Conservation (phyloP, 176 grass and related monocot genomes). For the barley (Hordeum vulgare) region MorexV3_pseudomolecules_assembly NC_058523.1:180960883-180961382, state of each 20-base stretch:
- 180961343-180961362: too few relatives aligned
- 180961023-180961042: constrained; percentile 50
- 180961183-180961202: too few relatives aligned
- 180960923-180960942: constrained; percentile 51
- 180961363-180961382: too few relatives aligned
- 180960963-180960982: not conserved
- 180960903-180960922: constrained; percentile 46
- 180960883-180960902: constrained; percentile 59
- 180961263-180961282: too few relatives aligned
- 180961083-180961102: not conserved
- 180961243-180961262: too few relatives aligned
- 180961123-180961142: constrained; percentile 3
- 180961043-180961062: not conserved
- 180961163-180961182: not conserved
- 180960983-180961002: constrained; percentile 34
- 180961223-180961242: too few relatives aligned
- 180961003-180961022: constrained; percentile 63
- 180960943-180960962: not conserved
- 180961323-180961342: too few relatives aligned
- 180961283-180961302: too few relatives aligned
- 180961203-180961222: too few relatives aligned
- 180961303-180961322: too few relatives aligned
- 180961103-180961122: constrained; percentile 19
- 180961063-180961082: not conserved
- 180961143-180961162: not conserved